Base-by-base conservation (phyloP, 805 yeast species). In the Tetrapisispora namnaoensis region DNA sequence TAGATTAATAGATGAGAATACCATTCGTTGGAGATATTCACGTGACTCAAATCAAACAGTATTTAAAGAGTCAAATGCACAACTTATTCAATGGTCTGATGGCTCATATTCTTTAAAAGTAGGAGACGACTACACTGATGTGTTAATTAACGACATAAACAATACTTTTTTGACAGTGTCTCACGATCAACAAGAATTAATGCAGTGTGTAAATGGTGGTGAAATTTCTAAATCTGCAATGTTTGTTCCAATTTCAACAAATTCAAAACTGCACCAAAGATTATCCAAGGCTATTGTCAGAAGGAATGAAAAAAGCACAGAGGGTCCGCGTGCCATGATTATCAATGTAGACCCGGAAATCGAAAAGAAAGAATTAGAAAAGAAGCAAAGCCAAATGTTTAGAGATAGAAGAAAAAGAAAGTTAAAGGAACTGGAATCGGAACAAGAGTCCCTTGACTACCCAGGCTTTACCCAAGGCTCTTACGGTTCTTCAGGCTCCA, bases 1-100 rank as follows among this genome's bases (percentile, higher is more conserved):
- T 52, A 78, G 79, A 59, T 69, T 83, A 34, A 73, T 78, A 49
- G 87, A 83, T 53, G 89, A 86, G 59, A 91, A 89, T 65, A 88
- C 96, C 0, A 73, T 93, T 34, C 78, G 99, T 61, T 93, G 99
- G 99, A 79, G 95, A 67, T 91, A 90, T 65, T 83, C 88, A 16
- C 78, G 83, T 50, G 82, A 80, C 51, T 78, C 77, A n/a, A 82
- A 80, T 40, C 88, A 83, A 52, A 64, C 68, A 18, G 79, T 90
- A 54, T 77, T 78, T 59, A 86, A 86, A 57, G 95, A 89, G 63
- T 83, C 95, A 10, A 93, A 93, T 62, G 82, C 96, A 5, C 87
- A 90, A 61, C 80, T 91, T 49, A 77, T 93, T 35, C 85, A 87
- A 64, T 93, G 99, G 99, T 83, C 85, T 49, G 98, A 93, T 67